These are phyloP conservation scores for Wickerhamiella spandovensis DNA, from an alignment of 805 yeast species.

Conservation along the genomic window DNA sequence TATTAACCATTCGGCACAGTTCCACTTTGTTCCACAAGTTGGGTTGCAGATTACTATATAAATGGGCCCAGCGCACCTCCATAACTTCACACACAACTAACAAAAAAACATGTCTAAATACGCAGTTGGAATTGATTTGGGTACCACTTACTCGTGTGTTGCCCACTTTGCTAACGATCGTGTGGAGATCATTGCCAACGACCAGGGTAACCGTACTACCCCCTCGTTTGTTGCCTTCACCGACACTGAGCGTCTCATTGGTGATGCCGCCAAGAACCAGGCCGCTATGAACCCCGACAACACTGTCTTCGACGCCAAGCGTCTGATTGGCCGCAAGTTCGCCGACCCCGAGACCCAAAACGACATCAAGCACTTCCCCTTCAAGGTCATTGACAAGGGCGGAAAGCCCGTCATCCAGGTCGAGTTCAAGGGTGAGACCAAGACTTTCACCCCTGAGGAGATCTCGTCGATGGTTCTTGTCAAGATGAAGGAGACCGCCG, in stretches of 20 bases:
- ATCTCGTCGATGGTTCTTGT: conserved; percentile 82
- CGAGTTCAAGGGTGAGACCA: conserved; percentile 76
- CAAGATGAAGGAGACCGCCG: conserved; percentile 92
- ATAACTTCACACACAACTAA: neutral
- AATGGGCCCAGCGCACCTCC: neutral
- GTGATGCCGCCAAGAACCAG: conserved; percentile 97
- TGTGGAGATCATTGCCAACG: conserved; percentile 92
- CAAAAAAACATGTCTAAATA: conserved; percentile 12
- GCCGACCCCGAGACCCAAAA: conserved; percentile 63
- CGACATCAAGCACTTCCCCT: conserved; percentile 84
- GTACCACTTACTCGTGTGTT: conserved; percentile 96
- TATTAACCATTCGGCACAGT: neutral
- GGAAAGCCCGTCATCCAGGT: conserved; percentile 85
- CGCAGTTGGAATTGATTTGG: conserved; percentile 41
- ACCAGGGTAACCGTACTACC: conserved; percentile 97
- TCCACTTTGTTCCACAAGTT: conserved; percentile 1
- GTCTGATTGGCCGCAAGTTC: conserved; percentile 80
- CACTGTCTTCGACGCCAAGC: conserved; percentile 92
- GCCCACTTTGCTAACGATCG: conserved; percentile 76
- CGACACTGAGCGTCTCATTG: conserved; percentile 86
- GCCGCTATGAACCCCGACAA: conserved; percentile 92
- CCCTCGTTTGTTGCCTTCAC: conserved; percentile 96
- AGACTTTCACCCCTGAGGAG: conserved; percentile 86
- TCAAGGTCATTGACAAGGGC: conserved; percentile 57
- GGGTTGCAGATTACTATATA: neutral